Percentiles rank a stretch among this genome's conserved stretches.
Evolutionary conservation across 2,329 filamentous ascomycete genomes (phyloP).

Genomic region (Aspergillus intermedius): DNA sequence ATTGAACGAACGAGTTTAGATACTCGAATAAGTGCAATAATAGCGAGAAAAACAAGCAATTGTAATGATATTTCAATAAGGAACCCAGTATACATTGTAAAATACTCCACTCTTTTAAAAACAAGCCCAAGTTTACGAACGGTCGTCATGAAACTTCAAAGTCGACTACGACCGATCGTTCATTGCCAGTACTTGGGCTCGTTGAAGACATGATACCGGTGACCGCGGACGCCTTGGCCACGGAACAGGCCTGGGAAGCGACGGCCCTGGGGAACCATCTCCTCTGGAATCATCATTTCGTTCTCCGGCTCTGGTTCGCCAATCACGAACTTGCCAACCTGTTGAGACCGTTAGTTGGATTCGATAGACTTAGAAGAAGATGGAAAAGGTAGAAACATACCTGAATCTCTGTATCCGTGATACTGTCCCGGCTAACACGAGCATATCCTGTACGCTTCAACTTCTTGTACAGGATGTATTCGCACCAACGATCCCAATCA

Average conservation of each 20-base stretch:
- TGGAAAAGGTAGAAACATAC: slow-evolving; percentile 37
- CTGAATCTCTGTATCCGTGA: slow-evolving; percentile 96
- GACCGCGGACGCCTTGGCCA: slow-evolving; percentile 78
- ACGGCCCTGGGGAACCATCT: slow-evolving; percentile 67
- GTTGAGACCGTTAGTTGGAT: slow-evolving; percentile 11
- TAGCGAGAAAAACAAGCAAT: no score
- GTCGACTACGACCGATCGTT: slow-evolving; percentile 1
- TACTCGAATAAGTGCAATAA: no score
- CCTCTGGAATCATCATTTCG: slow-evolving; percentile 62
- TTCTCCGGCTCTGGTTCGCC: slow-evolving; percentile 60
- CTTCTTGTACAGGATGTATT: slow-evolving; percentile 94
- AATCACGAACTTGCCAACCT: slow-evolving; percentile 86
- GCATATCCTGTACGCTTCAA: slow-evolving; percentile 83
- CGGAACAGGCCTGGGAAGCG: slow-evolving; percentile 80
- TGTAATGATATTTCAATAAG: no score
- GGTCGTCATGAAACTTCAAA: neutral
- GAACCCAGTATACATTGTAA: no score
- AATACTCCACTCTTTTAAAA: neutral
- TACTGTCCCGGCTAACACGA: slow-evolving; percentile 77
- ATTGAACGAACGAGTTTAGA: no score
- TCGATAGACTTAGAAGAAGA: neutral
- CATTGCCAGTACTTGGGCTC: slow-evolving; percentile 67
- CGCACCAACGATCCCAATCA: slow-evolving; percentile 98
- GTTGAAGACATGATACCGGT: slow-evolving; percentile 91
- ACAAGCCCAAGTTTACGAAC: no score